phyloP scores from a whole-genome alignment of 2,329 filamentous ascomycete species.

The Pseudopyricularia cyperi region DNA sequence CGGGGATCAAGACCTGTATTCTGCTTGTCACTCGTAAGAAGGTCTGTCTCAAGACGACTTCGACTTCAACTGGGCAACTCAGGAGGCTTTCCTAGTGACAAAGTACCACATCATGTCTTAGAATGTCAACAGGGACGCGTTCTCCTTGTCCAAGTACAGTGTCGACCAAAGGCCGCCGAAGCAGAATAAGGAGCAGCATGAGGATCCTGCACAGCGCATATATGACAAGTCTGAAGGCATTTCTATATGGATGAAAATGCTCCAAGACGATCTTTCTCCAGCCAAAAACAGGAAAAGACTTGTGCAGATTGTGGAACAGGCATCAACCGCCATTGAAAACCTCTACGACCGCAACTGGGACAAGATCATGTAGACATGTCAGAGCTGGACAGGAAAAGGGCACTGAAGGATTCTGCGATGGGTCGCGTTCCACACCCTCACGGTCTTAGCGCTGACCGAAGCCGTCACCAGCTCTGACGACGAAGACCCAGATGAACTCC shows the following conservation, averaged over 20 bases:
- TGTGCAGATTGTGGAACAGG: not conserved
- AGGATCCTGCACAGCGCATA: not conserved
- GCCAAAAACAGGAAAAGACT: not conserved
- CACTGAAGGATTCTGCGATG: not conserved
- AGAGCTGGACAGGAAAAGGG: not conserved
- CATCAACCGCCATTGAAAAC: not conserved
- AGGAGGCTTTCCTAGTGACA: too few species aligned
- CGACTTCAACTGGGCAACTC: not conserved
- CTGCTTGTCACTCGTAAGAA: not conserved
- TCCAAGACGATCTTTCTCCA: not conserved
- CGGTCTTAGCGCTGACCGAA: not conserved
- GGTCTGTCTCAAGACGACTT: not conserved
- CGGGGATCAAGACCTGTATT: not conserved
- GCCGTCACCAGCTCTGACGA: not conserved
- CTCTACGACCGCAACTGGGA: not conserved
- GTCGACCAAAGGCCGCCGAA: not conserved
- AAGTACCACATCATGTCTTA: not conserved
- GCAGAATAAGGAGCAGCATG: not conserved
- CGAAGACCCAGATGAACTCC: not conserved
- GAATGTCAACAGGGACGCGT: not conserved
- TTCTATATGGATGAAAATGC: not conserved
- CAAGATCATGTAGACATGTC: not conserved
- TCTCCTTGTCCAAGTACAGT: not conserved
- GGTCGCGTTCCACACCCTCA: not conserved
- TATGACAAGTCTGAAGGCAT: not conserved